These are phyloP conservation scores for Clathrus columnatus DNA, from an alignment of 768 basidiomycete genomes.

Conservation along the genomic window DNA sequence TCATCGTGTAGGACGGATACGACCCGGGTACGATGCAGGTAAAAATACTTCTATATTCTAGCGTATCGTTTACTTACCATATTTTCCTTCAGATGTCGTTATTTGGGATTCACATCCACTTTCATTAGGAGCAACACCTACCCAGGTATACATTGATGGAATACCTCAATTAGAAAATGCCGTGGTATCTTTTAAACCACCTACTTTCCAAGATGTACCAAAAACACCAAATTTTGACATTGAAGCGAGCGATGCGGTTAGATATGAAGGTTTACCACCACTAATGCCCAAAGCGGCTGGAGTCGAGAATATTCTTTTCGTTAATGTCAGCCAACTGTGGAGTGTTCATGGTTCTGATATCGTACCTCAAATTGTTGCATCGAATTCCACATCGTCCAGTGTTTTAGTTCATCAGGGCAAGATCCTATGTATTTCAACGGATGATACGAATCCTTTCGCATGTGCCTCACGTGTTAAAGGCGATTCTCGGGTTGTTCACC, in stretches of 20 bases:
- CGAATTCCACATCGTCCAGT: background rate
- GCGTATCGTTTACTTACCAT: no score
- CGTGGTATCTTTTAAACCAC: constrained; percentile 34
- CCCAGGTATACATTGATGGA: constrained; percentile 79
- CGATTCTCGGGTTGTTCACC: constrained; percentile 43
- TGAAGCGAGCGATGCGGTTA: constrained; percentile 48
- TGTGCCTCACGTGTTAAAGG: constrained; percentile 3
- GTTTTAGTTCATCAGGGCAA: background rate
- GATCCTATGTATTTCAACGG: background rate
- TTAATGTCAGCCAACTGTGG: constrained; percentile 39
- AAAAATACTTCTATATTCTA: constrained; percentile 23
- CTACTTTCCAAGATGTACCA: constrained; percentile 42
- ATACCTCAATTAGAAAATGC: constrained; percentile 55
- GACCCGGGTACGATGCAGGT: constrained; percentile 62
- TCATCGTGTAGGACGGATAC: constrained; percentile 75
- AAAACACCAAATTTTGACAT: constrained; percentile 49
- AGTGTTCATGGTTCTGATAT: constrained; percentile 16
- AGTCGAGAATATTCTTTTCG: constrained; percentile 32
- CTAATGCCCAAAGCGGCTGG: constrained; percentile 29
- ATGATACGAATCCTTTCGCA: background rate
- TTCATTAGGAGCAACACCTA: constrained; percentile 67
- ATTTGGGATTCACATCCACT: constrained; percentile 78
- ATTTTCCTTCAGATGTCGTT: no score
- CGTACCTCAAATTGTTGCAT: constrained; percentile 8
- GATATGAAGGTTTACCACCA: constrained; percentile 64